Base-by-base conservation (phyloP, 2,329 filamentous ascomycete species). In the Akanthomyces muscarius region DNA sequence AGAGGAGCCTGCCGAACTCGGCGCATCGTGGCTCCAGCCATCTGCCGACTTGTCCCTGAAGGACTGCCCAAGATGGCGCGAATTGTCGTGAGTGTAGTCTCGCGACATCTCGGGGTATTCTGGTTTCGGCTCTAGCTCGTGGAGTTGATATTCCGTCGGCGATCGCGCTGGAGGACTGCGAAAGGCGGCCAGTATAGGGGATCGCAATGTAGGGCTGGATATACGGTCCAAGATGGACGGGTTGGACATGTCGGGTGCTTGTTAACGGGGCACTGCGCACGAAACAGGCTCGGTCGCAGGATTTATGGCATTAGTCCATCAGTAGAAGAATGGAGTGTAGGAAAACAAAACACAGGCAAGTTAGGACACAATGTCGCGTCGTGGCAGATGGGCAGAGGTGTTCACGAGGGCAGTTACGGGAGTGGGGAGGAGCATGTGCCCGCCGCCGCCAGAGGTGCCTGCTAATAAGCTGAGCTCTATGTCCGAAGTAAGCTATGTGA, bases 91-190 rank as follows among this genome's bases (percentile, higher is more conserved):
- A 30, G 33, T 50, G n/a, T 62, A 42, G 10, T 62, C 60, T 30
- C 52, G 60, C n/a, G 52, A 56, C 51, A 62, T 62, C 6, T 56
- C 62, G 7, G 41, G 47, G 33, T 63, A 63, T 42, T 75, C 71
- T 6, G 73, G 73, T 44, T 70, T 70, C 13, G 77, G 76, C n/a
- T 75, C 71, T 10, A 79, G 73, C 45, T 76, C 70, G 38, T 76
- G 71, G n/a, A 79, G 71, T 50, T 74, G 69, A 65, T 78, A 77
- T 56, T 77, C 75, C 65, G 68, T 72, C 13, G 71, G 67, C 13
- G 70, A 67, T 38, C 68, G 70, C 25, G 65, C 53, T 36, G 66
- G 64, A 33, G 69, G 65, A 33, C 65, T 68, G 41, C 71, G 70
- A 7, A 73, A 57, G 4, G 56, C 36, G 10, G 73, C 70, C 8